phyloP scores from a whole-genome alignment of 1,284 basidiomycete genomes.

The Ceratobasidium theobromae region DNA sequence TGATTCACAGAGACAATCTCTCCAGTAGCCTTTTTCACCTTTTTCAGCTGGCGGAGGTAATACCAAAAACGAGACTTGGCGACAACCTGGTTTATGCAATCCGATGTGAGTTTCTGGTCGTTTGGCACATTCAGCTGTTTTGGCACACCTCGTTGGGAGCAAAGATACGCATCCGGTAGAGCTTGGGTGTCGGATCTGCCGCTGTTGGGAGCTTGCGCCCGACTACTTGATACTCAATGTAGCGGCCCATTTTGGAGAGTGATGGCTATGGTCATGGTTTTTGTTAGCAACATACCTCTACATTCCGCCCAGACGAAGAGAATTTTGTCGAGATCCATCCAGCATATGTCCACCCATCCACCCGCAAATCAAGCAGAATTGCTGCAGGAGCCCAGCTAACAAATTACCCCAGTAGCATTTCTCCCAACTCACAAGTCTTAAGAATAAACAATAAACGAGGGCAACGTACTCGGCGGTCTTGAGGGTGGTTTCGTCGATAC shows the following conservation, averaged over 20 bases:
- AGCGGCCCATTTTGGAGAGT: conserved; percentile 46
- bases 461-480: conserved; percentile 31
- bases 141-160: conserved; percentile 87
- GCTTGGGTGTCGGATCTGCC: conserved; percentile 90
- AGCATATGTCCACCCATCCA: neutral
- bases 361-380: neutral
- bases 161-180: conserved; percentile 99
- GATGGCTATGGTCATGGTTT: neutral
- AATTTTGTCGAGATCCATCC: conserved; percentile 1
- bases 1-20: conserved; percentile 98
- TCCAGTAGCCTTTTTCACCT: conserved; percentile 99
- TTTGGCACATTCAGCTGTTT: no score
- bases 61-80: conserved; percentile 99
- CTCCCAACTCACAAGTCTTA: neutral
- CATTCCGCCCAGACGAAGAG: neutral
- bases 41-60: conserved; percentile 97
- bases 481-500: conserved; percentile 33
- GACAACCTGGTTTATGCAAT: conserved; percentile 55
- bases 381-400: neutral
- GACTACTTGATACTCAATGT: conserved; percentile 92
- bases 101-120: neutral
- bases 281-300: neutral
- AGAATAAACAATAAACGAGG: conserved; percentile 2
- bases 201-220: conserved; percentile 97
- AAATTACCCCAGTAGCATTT: neutral